These are phyloP conservation scores for Mollisiaceae sp. DNA, from an alignment of 2,329 filamentous ascomycete genomes.

Conservation along the genomic window DNA sequence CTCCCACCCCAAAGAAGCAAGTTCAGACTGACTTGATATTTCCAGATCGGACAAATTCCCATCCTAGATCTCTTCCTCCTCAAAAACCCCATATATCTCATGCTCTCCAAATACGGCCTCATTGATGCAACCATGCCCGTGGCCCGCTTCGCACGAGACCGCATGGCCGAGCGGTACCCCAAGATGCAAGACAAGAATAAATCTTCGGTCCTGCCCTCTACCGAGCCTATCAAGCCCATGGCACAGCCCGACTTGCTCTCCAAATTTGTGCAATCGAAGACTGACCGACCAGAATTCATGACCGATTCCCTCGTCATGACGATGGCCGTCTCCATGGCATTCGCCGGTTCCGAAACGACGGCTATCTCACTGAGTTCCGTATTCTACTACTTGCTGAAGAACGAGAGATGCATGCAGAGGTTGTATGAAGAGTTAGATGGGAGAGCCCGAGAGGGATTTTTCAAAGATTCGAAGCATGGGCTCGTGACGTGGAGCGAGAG, in stretches of 20 bases:
- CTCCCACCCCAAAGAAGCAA: not conserved
- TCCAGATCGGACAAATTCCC: conserved; percentile 74
- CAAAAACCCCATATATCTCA: conserved; percentile 76
- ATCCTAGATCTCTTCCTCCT: conserved; percentile 70
- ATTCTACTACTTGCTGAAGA: conserved; percentile 75
- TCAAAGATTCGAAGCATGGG: conserved; percentile 57
- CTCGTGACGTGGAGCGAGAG: conserved; percentile 72
- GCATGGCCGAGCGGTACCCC: conserved; percentile 67
- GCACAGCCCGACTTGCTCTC: conserved; percentile 65
- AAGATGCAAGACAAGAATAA: conserved; percentile 27
- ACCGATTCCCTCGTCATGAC: conserved; percentile 71
- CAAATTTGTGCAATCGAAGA: conserved; percentile 73
- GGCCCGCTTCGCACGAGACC: conserved; percentile 71
- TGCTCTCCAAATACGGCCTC: conserved; percentile 69
- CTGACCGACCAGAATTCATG: conserved; percentile 74
- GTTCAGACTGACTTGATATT: not conserved
- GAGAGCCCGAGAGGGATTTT: conserved; percentile 57
- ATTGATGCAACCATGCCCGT: conserved; percentile 74
- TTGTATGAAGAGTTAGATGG: conserved; percentile 68
- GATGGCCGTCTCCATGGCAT: conserved; percentile 73
- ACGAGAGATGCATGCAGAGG: conserved; percentile 58
- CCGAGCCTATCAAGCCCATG: conserved; percentile 36
- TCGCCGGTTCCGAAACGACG: conserved; percentile 80
- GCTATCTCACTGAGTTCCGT: conserved; percentile 74
- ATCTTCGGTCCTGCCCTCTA: conserved; percentile 29